phyloP scores from a whole-genome alignment of 345 rosid species.

The Mangifera indica region DNA sequence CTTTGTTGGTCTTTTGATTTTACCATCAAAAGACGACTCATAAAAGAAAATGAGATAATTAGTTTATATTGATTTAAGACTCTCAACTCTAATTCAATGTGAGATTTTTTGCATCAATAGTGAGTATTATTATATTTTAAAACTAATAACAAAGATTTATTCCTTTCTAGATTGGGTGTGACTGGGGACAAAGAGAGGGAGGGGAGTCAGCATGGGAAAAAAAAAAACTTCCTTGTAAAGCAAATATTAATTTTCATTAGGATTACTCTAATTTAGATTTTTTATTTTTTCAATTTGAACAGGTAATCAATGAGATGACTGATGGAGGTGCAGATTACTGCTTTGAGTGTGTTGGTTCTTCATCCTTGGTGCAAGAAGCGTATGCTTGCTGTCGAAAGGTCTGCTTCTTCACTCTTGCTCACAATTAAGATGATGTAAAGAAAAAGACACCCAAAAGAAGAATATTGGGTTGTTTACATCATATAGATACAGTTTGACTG shows the following conservation, averaged over 20 bases:
- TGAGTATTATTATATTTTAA: too few relatives aligned
- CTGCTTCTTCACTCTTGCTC: slow-evolving; percentile 5
- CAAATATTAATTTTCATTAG: neutral
- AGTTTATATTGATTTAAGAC: too few relatives aligned
- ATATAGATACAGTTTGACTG: neutral
- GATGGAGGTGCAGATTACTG: slow-evolving; percentile 81
- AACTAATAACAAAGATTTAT: too few relatives aligned
- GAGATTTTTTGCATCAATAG: too few relatives aligned
- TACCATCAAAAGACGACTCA: too few relatives aligned
- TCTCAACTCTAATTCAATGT: too few relatives aligned
- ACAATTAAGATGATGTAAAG: neutral
- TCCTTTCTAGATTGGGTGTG: neutral
- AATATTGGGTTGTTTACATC: neutral
- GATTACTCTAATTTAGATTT: too few relatives aligned
- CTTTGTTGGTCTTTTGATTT: too few relatives aligned
- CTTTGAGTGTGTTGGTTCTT: slow-evolving; percentile 70
- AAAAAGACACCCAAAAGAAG: neutral
- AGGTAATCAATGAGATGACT: slow-evolving; percentile 71
- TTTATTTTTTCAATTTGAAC: neutral
- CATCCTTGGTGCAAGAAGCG: slow-evolving; percentile 63
- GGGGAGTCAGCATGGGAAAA: neutral
- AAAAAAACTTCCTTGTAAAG: neutral
- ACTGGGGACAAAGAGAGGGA: neutral
- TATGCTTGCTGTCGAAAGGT: slow-evolving; percentile 73
- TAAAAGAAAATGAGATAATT: too few relatives aligned